These are phyloP conservation scores for Nissolia schottii DNA, from an alignment of 306 rosid species.

Conservation along the genomic window DNA sequence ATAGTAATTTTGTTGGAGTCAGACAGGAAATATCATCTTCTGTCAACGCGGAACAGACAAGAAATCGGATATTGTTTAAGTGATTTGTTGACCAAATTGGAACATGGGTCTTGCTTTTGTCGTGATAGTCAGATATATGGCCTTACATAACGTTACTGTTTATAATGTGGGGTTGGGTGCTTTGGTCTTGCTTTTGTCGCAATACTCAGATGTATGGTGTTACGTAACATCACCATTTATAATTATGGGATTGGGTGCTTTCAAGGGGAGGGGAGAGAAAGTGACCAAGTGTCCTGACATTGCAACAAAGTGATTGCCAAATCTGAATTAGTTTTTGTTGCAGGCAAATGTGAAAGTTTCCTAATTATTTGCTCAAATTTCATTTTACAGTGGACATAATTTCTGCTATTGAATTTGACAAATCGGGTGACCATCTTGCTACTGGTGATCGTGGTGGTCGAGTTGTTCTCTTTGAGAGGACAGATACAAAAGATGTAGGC, in stretches of 20 bases:
- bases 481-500: slow-evolving; percentile 86
- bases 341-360: slow-evolving; percentile 15
- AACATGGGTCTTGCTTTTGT: not conserved
- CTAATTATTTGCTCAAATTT: slow-evolving; percentile 21
- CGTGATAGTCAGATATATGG: not conserved
- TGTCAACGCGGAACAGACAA: not conserved
- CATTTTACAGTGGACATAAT: slow-evolving; percentile 88
- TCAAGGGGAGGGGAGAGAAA: not conserved
- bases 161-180: not conserved
- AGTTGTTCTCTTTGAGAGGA: slow-evolving; percentile 98
- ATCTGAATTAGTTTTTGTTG: slow-evolving; percentile 18
- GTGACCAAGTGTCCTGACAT: not conserved
- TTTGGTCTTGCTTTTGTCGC: not conserved
- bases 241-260: not conserved
- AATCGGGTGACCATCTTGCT: slow-evolving; percentile 96
- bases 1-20: not conserved
- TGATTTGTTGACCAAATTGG: not conserved
- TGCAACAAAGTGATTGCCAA: slow-evolving; percentile 10
- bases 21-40: slow-evolving; percentile 5
- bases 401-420: slow-evolving; percentile 98
- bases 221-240: not conserved
- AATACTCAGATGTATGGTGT: not conserved
- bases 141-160: not conserved
- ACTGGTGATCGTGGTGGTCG: slow-evolving; percentile 99
- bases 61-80: not conserved